phyloP scores from a whole-genome alignment of 768 basidiomycete genomes.

The Rhodotorula diobovata region DNA sequence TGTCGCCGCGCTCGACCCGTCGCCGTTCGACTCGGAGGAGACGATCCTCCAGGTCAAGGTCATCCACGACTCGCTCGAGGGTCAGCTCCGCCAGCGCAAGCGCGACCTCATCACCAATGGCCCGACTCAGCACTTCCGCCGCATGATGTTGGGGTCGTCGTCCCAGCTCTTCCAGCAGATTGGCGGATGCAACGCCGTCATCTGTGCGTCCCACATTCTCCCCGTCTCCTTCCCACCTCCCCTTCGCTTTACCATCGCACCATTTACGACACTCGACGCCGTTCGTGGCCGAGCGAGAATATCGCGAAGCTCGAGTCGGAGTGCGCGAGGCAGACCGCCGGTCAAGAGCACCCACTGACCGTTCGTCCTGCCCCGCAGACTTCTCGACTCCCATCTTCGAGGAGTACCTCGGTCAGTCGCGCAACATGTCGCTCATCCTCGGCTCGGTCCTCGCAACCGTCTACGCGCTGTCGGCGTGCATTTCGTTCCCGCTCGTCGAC shows the following conservation, averaged over 20 bases:
- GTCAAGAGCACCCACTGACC: no score
- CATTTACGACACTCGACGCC: no score
- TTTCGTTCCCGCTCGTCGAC: conserved; percentile 48
- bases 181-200: conserved; percentile 58
- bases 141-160: conserved; percentile 57
- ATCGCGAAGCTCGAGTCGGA: no score
- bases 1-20: conserved; percentile 28
- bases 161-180: conserved; percentile 69
- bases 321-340: no score
- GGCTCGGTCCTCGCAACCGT: conserved; percentile 49
- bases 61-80: conserved; percentile 8
- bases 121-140: conserved; percentile 57
- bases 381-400: conserved; percentile 52
- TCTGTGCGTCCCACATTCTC: not conserved
- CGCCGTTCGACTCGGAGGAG: conserved; percentile 23
- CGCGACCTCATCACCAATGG: conserved; percentile 38
- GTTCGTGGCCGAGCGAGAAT: no score
- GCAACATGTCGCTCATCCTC: conserved; percentile 48
- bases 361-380: conserved; percentile 51
- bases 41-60: conserved; percentile 15
- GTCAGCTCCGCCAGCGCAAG: conserved; percentile 29
- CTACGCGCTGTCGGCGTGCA: conserved; percentile 47
- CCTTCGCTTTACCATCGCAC: no score
- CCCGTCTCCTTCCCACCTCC: not conserved
- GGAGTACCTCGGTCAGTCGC: conserved; percentile 47